Conservation (phyloP, 1,284 basidiomycete genomes). For the Moniliella sp. region DNA sequence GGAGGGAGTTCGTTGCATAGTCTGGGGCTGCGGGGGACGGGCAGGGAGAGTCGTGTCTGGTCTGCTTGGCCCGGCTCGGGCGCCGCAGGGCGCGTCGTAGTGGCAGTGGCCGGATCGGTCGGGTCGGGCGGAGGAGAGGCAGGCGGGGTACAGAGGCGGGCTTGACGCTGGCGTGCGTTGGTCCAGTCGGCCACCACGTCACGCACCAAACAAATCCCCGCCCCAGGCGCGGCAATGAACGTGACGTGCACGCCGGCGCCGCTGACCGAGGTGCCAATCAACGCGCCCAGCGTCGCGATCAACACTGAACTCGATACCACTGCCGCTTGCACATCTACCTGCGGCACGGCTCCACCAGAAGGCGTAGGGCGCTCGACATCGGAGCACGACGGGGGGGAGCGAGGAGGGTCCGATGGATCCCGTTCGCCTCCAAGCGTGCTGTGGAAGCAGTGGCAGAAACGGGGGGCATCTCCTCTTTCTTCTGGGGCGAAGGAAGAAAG, state of each 20-base stretch:
- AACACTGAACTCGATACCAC: slow-evolving; percentile 40
- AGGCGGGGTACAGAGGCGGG: too few species aligned
- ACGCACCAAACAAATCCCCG: slow-evolving; percentile 47
- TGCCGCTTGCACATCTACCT: slow-evolving; percentile 40
- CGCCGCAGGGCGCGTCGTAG: background rate
- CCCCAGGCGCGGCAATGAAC: slow-evolving; percentile 64
- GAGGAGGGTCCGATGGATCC: slow-evolving; percentile 10
- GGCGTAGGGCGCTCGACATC: too few species aligned
- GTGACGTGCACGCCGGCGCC: slow-evolving; percentile 41
- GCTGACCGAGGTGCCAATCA: slow-evolving; percentile 43
- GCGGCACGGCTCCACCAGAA: too few species aligned
- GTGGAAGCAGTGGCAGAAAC: too few species aligned
- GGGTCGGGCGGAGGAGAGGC: too few species aligned
- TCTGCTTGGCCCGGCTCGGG: too few species aligned
- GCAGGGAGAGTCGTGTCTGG: too few species aligned
- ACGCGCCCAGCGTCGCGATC: slow-evolving; percentile 40
- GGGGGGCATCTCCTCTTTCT: too few species aligned
- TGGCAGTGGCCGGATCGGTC: too few species aligned
- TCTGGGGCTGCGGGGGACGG: too few species aligned
- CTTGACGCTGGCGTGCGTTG: slow-evolving; percentile 1
- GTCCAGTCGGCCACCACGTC: slow-evolving; percentile 46
- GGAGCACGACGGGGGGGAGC: too few species aligned
- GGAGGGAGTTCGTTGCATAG: background rate
- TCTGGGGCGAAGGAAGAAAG: too few species aligned
- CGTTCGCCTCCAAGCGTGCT: background rate